These are phyloP conservation scores for Penicillium glabrum DNA, from an alignment of 2,329 filamentous ascomycete species.

Conservation along the genomic window DNA sequence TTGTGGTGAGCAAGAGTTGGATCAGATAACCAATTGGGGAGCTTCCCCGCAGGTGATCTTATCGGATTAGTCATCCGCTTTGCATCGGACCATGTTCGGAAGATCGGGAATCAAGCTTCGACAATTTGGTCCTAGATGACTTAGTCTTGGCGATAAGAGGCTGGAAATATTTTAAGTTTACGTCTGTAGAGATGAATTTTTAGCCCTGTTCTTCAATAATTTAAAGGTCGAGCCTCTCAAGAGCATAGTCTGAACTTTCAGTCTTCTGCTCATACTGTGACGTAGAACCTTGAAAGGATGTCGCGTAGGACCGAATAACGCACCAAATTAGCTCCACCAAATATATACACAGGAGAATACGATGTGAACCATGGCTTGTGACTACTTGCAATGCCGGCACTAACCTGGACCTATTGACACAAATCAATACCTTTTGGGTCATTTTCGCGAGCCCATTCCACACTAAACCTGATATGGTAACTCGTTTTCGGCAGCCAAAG, in stretches of 20 bases:
- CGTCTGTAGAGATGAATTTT: too few relatives aligned
- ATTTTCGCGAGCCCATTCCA: constrained; percentile 3
- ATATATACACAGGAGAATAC: too few relatives aligned
- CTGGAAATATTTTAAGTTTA: too few relatives aligned
- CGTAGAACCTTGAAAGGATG: background rate
- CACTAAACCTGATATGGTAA: background rate
- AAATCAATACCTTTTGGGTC: background rate
- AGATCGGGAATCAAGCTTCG: background rate
- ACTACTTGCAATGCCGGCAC: too few relatives aligned
- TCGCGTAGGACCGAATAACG: background rate
- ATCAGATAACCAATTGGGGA: constrained; percentile 18
- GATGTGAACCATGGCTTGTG: background rate
- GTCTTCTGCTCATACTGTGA: background rate
- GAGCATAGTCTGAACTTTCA: background rate
- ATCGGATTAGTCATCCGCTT: constrained; percentile 24
- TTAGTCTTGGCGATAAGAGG: too few relatives aligned
- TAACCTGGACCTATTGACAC: too few relatives aligned
- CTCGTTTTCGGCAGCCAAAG: background rate
- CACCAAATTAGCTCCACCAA: background rate
- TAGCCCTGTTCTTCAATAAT: too few relatives aligned
- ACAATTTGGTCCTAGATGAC: too few relatives aligned
- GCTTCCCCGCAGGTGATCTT: constrained; percentile 28
- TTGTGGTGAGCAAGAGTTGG: constrained; percentile 1
- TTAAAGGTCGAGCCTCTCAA: background rate
- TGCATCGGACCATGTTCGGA: background rate